A percentile compares a stretch with the other conserved stretches of the same genome.
These are phyloP conservation scores for Linum tenue DNA, from an alignment of 345 rosid genomes.

Conservation along the genomic window DNA sequence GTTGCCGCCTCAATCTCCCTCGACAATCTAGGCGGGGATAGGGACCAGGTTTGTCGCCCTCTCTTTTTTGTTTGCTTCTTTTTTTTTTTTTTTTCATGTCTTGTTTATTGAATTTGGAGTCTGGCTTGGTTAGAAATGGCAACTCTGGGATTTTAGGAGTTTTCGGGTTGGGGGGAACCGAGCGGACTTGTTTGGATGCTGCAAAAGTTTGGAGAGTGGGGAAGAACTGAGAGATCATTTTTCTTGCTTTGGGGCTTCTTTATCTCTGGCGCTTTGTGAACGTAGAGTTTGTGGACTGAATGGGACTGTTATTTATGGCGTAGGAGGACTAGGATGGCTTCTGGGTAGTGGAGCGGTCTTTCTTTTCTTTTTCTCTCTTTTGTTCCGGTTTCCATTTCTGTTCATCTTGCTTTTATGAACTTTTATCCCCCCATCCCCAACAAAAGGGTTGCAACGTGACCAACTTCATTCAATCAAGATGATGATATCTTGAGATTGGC, in stretches of 20 bases:
- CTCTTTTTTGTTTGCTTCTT: background rate
- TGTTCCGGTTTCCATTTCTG: background rate
- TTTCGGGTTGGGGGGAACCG: background rate
- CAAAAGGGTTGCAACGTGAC: background rate
- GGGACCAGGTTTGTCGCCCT: slow-evolving; percentile 56
- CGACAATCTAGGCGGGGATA: slow-evolving; percentile 38
- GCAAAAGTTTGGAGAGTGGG: background rate
- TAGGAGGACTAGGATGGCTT: background rate
- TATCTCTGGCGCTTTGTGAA: background rate
- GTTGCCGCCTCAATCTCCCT: slow-evolving; percentile 81
- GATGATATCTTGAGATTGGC: no score
- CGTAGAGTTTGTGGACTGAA: background rate
- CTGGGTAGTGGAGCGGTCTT: background rate
- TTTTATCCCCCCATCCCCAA: background rate
- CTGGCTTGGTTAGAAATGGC: no score
- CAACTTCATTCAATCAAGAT: no score
- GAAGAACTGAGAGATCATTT: background rate
- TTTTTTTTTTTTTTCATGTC: background rate
- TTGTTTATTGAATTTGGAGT: background rate
- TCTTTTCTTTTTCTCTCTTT: background rate
- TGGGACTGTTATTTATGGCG: background rate
- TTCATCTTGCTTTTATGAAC: background rate
- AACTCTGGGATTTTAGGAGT: no score
- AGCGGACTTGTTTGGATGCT: background rate
- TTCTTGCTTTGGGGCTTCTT: background rate